Percentiles rank a stretch among this genome's conserved stretches.
Conservation (phyloP, 345 rosid species). For the Sonneratia caseolaris region DNA sequence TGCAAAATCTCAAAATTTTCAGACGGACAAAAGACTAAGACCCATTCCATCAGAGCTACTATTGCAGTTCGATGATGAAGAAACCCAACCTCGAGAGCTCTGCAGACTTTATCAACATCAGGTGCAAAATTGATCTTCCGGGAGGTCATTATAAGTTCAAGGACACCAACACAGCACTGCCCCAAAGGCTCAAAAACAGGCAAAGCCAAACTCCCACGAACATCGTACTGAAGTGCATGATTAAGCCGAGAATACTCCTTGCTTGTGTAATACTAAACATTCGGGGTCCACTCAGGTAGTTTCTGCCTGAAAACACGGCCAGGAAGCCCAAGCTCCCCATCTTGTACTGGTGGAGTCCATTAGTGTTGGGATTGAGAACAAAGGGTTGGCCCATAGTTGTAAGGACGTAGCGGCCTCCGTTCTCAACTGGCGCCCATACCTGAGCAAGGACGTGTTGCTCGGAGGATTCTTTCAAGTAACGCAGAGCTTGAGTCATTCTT, state of each 20-base stretch:
- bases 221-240: constrained; percentile 65
- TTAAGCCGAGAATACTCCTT: constrained; percentile 70
- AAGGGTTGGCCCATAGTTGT: constrained; percentile 93
- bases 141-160: constrained; percentile 85
- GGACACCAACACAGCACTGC: constrained; percentile 76
- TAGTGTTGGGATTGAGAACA: constrained; percentile 60
- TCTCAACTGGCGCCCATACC: constrained; percentile 84
- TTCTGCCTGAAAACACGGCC: constrained; percentile 85
- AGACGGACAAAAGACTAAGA: not conserved
- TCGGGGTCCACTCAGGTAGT: constrained; percentile 91
- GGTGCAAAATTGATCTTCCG: constrained; percentile 79
- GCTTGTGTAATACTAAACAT: constrained; percentile 80
- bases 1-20: constrained; percentile 11
- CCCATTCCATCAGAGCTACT: not conserved
- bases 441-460: constrained; percentile 82
- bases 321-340: constrained; percentile 76
- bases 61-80: not conserved
- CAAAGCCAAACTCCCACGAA: constrained; percentile 80
- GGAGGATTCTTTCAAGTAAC: constrained; percentile 70
- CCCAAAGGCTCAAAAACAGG: constrained; percentile 81
- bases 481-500: constrained; percentile 78
- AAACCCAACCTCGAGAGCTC: constrained; percentile 85
- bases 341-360: constrained; percentile 76
- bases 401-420: constrained; percentile 45
- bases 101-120: constrained; percentile 95